Evolutionary conservation across 345 rosid genomes (phyloP).

Genomic region (Syzygium grande): DNA sequence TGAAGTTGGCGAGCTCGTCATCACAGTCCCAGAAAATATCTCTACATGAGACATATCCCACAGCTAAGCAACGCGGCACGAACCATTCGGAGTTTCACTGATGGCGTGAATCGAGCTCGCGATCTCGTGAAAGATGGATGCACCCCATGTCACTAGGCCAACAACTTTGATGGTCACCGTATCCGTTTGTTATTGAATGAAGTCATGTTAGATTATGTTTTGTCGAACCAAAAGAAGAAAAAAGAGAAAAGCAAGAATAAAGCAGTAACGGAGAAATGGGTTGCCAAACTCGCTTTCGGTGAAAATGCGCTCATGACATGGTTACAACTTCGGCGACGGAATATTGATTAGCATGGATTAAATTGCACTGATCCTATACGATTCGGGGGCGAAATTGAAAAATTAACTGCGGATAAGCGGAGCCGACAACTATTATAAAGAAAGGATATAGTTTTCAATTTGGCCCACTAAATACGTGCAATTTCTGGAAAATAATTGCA

Average conservation of each 20-base stretch:
- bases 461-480: background rate
- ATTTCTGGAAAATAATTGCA: background rate
- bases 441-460: background rate
- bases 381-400: background rate
- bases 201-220: too few species aligned
- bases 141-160: background rate
- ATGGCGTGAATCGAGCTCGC: background rate
- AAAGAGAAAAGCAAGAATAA: background rate
- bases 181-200: background rate
- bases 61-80: background rate
- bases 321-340: background rate
- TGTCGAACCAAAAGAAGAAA: background rate
- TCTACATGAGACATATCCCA: background rate
- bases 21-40: background rate
- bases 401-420: background rate
- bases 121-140: background rate
- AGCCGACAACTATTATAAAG: background rate
- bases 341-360: background rate
- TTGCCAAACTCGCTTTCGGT: too few species aligned
- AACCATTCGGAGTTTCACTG: accelerated
- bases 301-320: too few species aligned
- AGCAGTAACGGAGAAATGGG: too few species aligned
- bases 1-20: background rate
- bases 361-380: background rate
- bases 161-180: background rate